Evolutionary conservation across 345 rosid species (phyloP).

Genomic region (Syzygium oleosum): DNA sequence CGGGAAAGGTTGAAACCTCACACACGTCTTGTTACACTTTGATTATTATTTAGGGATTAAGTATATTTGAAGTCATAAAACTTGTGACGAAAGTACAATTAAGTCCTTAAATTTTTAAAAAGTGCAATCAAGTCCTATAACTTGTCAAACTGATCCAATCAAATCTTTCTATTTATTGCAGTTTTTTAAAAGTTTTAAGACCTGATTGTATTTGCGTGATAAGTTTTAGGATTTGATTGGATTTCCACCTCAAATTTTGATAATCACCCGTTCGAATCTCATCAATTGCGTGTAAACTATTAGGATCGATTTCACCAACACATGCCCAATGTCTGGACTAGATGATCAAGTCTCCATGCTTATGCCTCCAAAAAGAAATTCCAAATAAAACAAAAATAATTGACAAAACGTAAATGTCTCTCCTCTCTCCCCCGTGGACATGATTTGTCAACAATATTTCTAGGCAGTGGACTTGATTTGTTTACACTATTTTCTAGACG

Average conservation of each 20-base stretch:
- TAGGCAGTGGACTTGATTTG: not conserved
- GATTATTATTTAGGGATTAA: not conserved
- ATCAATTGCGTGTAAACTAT: not conserved
- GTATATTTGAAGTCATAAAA: too few species aligned
- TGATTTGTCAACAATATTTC: not conserved
- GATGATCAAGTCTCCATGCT: not conserved
- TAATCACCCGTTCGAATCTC: not conserved
- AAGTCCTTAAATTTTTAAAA: too few species aligned
- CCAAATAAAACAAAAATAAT: not conserved
- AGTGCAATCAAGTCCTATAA: too few species aligned
- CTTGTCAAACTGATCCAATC: too few species aligned
- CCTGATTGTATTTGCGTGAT: too few species aligned
- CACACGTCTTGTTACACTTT: not conserved
- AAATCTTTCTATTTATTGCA: too few species aligned
- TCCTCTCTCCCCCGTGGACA: not conserved
- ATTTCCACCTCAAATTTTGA: not conserved
- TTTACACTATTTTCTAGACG: not conserved
- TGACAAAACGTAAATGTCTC: not conserved
- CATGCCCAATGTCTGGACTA: not conserved
- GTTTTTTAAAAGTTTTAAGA: too few species aligned
- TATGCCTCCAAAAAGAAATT: not conserved
- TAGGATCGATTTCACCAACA: not conserved
- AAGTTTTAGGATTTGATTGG: too few species aligned
- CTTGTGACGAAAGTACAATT: too few species aligned
- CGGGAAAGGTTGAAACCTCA: not conserved